Evolutionary conservation across 2,329 filamentous ascomycete species (phyloP).

Genomic region (Botrytis fragariae): DNA sequence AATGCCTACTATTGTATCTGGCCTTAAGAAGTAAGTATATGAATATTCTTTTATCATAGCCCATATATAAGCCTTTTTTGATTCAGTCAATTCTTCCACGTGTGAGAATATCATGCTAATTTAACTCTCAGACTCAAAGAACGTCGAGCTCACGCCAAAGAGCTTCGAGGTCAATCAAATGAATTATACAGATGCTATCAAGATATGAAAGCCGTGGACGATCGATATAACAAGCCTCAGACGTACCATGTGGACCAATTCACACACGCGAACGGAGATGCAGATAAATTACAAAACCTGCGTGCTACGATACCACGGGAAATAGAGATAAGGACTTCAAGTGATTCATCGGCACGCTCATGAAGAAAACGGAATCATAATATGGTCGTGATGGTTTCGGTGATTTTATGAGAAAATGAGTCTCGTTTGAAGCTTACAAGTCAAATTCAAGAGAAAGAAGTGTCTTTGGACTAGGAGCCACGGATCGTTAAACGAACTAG

Average conservation of each 20-base stretch:
- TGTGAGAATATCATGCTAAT: background rate
- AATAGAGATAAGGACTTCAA: background rate
- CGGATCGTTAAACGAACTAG: background rate
- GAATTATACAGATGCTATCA: slow-evolving; percentile 5
- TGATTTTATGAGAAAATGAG: background rate
- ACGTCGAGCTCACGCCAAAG: slow-evolving; percentile 2
- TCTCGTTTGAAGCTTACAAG: background rate
- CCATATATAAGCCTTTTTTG: too few species aligned
- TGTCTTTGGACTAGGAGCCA: background rate
- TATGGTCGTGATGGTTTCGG: background rate
- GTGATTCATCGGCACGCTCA: background rate
- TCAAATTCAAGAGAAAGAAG: background rate
- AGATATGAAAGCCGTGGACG: slow-evolving; percentile 4
- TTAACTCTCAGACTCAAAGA: background rate
- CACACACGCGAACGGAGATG: background rate
- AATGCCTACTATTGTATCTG: background rate
- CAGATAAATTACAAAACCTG: background rate
- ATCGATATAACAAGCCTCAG: background rate
- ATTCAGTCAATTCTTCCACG: background rate
- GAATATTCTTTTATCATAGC: background rate
- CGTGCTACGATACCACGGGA: background rate
- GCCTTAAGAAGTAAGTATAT: background rate
- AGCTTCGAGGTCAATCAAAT: background rate
- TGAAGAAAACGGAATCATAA: background rate
- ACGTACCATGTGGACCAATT: background rate